Percentiles rank a stretch among this genome's conserved stretches.
Conservation (phyloP, 768 basidiomycete genomes). For the Cystofilobasidium macerans region DNA sequence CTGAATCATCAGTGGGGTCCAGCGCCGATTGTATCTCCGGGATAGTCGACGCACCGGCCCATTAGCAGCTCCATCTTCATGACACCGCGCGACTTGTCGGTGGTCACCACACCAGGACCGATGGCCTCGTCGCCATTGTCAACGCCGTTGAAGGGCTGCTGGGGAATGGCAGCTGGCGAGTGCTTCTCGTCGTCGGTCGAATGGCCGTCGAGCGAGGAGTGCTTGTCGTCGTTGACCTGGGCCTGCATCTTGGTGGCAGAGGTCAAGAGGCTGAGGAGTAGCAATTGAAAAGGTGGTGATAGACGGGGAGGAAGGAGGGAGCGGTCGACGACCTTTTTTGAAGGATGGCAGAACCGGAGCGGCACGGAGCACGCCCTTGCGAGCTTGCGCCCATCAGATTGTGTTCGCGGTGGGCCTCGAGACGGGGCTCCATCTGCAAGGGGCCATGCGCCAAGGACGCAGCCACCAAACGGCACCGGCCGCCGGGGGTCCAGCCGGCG, state of each 20-base stretch:
- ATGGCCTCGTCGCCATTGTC: not conserved
- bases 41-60: not conserved
- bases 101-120: conserved; percentile 6
- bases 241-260: not conserved
- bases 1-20: not conserved
- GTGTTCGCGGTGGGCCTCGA: too few relatives aligned
- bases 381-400: too few relatives aligned
- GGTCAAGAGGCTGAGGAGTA: too few relatives aligned
- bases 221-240: not conserved
- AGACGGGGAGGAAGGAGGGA: not conserved
- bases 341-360: too few relatives aligned
- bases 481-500: too few relatives aligned
- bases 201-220: not conserved
- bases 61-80: conserved; percentile 34
- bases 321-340: too few relatives aligned
- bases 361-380: too few relatives aligned
- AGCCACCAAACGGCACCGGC: too few relatives aligned
- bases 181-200: not conserved
- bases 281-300: not conserved
- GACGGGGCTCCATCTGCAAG: too few relatives aligned
- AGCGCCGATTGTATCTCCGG: not conserved
- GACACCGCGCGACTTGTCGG: conserved; percentile 32
- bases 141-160: not conserved
- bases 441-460: too few relatives aligned
- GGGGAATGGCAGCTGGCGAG: not conserved